Evolutionary conservation across 306 rosid species (phyloP).

Genomic region (Quercus bicolor): DNA sequence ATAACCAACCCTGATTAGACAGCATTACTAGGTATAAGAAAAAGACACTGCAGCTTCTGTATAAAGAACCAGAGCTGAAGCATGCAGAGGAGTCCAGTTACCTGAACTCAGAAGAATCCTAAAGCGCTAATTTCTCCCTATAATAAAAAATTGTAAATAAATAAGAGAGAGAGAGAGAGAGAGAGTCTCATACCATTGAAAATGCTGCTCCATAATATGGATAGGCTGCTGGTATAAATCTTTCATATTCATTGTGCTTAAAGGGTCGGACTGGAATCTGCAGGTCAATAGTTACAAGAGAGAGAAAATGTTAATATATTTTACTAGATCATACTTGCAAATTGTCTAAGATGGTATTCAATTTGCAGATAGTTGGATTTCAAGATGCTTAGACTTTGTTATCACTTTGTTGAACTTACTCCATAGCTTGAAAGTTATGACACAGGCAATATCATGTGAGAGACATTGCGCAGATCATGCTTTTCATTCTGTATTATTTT

Average conservation of each 20-base stretch:
- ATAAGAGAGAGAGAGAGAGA: slow-evolving; percentile 1
- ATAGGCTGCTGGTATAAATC: slow-evolving; percentile 92
- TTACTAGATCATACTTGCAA: not conserved
- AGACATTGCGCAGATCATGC: not conserved
- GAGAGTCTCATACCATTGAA: slow-evolving; percentile 64
- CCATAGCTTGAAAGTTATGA: not conserved
- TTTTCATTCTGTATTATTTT: not conserved
- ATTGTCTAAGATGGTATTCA: not conserved
- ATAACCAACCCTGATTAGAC: not conserved
- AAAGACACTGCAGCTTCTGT: not conserved
- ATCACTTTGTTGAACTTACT: not conserved
- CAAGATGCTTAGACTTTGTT: not conserved
- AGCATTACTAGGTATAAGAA: not conserved
- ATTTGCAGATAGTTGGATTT: not conserved
- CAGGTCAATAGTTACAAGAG: slow-evolving; percentile 30
- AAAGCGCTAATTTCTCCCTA: not conserved
- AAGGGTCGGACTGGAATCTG: slow-evolving; percentile 98
- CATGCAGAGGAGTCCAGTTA: not conserved
- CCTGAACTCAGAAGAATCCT: not conserved
- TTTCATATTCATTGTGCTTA: slow-evolving; percentile 92
- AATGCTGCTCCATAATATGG: slow-evolving; percentile 92
- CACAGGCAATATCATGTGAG: not conserved
- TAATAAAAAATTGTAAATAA: not conserved
- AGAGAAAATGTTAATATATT: not conserved
- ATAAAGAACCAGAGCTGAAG: not conserved